phyloP scores from a whole-genome alignment of 768 basidiomycete species.

The Obba rivulosa region DNA sequence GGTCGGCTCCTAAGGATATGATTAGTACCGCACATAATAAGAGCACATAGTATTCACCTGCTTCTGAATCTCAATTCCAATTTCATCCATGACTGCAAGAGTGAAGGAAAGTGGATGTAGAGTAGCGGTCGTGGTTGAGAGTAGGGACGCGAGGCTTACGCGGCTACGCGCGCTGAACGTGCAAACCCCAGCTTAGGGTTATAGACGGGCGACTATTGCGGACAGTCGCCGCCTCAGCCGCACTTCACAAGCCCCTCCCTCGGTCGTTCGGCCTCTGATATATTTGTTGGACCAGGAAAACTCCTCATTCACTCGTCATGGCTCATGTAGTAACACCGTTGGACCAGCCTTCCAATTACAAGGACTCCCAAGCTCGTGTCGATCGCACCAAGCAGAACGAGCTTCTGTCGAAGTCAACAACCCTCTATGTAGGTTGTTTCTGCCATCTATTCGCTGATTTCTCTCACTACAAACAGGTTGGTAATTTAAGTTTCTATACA shows the following conservation, averaged over 20 bases:
- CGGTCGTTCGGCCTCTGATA: too few species aligned
- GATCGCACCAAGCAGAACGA: conserved; percentile 78
- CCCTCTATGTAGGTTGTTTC: conserved; percentile 72
- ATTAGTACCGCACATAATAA: neutral
- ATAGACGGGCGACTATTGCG: too few species aligned
- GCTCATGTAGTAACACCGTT: conserved; percentile 79
- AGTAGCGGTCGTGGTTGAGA: conserved; percentile 1
- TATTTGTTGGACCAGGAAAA: too few species aligned
- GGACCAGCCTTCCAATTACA: conserved; percentile 96
- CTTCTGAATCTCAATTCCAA: conserved; percentile 79
- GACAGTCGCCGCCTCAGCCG: too few species aligned
- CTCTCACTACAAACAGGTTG: conserved; percentile 47
- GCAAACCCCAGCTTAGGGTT: conserved; percentile 1
- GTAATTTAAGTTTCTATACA: conserved; percentile 91
- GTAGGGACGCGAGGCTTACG: conserved; percentile 22
- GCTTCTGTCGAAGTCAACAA: conserved; percentile 76
- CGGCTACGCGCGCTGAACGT: conserved; percentile 31
- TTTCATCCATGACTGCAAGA: conserved; percentile 68
- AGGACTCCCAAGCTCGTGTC: conserved; percentile 83
- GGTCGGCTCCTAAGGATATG: conserved; percentile 67
- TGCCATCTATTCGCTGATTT: conserved; percentile 19
- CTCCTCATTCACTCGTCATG: conserved; percentile 35
- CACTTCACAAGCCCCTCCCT: too few species aligned
- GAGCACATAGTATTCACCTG: conserved; percentile 58
- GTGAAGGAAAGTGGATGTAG: conserved; percentile 3